These are phyloP conservation scores for Gossypium davidsonii DNA, from an alignment of 441 rosid genomes.

Conservation along the genomic window DNA sequence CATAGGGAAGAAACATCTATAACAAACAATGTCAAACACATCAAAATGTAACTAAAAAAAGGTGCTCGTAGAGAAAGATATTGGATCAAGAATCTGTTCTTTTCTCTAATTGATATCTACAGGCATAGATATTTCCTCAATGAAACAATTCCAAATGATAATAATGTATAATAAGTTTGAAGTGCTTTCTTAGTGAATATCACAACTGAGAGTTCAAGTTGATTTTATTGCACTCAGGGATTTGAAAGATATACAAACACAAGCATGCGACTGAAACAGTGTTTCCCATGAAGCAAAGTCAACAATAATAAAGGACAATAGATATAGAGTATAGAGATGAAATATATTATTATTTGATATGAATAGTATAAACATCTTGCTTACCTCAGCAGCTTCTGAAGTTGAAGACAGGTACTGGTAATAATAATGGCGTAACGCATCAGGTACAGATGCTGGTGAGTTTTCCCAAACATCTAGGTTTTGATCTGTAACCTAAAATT, in stretches of 20 bases:
- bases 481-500: constrained; percentile 82
- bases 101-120: neutral
- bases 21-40: constrained; percentile 4
- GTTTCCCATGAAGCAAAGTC: neutral
- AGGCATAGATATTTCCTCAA: neutral
- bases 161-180: neutral
- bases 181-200: constrained; percentile 1
- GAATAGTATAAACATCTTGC: constrained; percentile 14
- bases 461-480: constrained; percentile 83
- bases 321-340: neutral
- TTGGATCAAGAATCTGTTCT: neutral
- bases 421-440: constrained; percentile 91
- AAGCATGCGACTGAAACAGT: neutral
- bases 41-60: neutral
- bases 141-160: neutral
- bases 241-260: neutral
- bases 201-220: neutral
- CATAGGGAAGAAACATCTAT: neutral
- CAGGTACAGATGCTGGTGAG: constrained; percentile 74
- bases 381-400: constrained; percentile 91
- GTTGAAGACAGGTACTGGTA: constrained; percentile 96
- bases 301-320: neutral
- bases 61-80: neutral
- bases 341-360: neutral
- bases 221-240: neutral